Evolutionary conservation across 805 yeast genomes (phyloP).

Genomic region (Sugiyamaella mastotermitis): DNA sequence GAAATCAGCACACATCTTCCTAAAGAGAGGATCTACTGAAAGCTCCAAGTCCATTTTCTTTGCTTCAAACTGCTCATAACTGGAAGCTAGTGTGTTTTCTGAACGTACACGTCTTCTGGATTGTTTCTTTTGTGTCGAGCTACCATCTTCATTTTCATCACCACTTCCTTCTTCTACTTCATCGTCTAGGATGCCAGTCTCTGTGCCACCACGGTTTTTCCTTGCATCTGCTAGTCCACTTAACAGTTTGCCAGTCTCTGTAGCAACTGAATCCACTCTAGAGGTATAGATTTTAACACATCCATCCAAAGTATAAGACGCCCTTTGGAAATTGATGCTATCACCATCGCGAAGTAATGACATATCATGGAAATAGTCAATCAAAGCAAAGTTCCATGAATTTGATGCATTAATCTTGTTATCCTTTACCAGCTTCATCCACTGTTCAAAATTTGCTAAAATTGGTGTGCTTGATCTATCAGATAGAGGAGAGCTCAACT

Average conservation of each 20-base stretch:
- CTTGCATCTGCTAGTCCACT: slow-evolving; percentile 56
- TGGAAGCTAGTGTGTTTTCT: slow-evolving; percentile 28
- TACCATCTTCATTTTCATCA: slow-evolving; percentile 17
- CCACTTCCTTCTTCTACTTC: slow-evolving; percentile 19
- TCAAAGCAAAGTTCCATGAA: slow-evolving; percentile 86
- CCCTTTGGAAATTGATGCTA: slow-evolving; percentile 80
- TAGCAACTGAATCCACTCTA: slow-evolving; percentile 85
- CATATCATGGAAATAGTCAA: slow-evolving; percentile 86
- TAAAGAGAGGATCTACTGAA: slow-evolving; percentile 36
- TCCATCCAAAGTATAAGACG: slow-evolving; percentile 88
- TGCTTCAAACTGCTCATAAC: slow-evolving; percentile 25
- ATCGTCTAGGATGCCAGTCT: slow-evolving; percentile 17
- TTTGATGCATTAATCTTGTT: slow-evolving; percentile 79
- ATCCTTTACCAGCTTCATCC: slow-evolving; percentile 79
- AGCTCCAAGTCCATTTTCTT: slow-evolving; percentile 33
- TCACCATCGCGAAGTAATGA: slow-evolving; percentile 69
- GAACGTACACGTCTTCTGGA: slow-evolving; percentile 19
- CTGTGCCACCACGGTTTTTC: slow-evolving; percentile 12
- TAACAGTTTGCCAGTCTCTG: slow-evolving; percentile 78
- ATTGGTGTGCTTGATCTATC: slow-evolving; percentile 15
- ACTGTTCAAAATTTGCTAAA: slow-evolving; percentile 54
- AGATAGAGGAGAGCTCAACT: neutral
- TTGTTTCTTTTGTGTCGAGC: slow-evolving; percentile 20
- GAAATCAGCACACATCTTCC: slow-evolving; percentile 39
- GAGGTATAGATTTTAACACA: slow-evolving; percentile 90